Evolutionary conservation across 495 filamentous ascomycete species (phyloP), one percentile per base, ranked within the genome.

Genomic region (Neurospora sp.): DNA sequence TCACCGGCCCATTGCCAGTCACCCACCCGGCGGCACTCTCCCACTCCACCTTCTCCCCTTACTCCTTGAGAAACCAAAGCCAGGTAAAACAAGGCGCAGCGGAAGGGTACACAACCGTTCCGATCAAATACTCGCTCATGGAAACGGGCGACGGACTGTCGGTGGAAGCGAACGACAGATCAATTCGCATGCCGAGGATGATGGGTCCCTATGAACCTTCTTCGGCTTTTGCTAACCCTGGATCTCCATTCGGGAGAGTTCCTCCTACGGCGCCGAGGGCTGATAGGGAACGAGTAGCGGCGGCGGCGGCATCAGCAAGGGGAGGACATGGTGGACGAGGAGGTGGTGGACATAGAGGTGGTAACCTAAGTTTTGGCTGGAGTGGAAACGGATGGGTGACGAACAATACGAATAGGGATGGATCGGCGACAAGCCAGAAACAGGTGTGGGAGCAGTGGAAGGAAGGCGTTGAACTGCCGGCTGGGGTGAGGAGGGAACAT

Each of bases 121-220:
- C 39, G 12, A 41, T 77, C 11, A 31, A 70, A 2, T 68, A 72
- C 5, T 69, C 74, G 27, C 70, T 79, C 68, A 80, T 80, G 77
- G 78, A 80, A 69, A 80, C 76, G 12, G 78, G 78, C 3, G 78
- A 80, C 38, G 78, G 78, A 3, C 48, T 71, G 39, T 72, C 73
- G 5, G 74, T 71, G 20, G 39, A 38, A 11, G 44, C 69, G 14
- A 79, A 79, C 20, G 78, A 80, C 39, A 70, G 76, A 16, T 71
- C 76, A 3, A 77, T 80, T 11, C 37, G 68, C 65, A 71, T 79
- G 22, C 76, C 78, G 22, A 27, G 10, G 6, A 31, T 72, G 68
- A 35, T 70, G 27, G 61, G 69, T 8, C 72, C 70, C 68, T 71
- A 20, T 8, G 76, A 68, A 3, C 74, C 69, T 10, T 65, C 27